Evolutionary conservation across 495 filamentous ascomycete genomes (phyloP).

Genomic region (Aspergillus nanangensis): DNA sequence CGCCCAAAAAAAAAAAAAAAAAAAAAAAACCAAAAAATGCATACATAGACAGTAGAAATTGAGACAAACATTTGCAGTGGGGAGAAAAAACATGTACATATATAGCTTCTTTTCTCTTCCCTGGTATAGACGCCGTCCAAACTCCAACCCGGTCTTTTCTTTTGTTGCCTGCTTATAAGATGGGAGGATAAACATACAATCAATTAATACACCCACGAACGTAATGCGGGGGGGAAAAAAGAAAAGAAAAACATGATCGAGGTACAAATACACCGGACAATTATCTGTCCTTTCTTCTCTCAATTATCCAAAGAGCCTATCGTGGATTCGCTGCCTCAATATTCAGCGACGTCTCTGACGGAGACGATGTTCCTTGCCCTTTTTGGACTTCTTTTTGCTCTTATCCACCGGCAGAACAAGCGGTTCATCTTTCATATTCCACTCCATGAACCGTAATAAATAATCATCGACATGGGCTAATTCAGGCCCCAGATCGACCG

Average conservation of each 20-base stretch:
- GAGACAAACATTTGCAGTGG: no score
- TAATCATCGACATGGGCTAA: slow-evolving; percentile 74
- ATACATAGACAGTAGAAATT: no score
- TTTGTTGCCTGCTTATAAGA: neutral
- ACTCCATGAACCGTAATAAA: slow-evolving; percentile 73
- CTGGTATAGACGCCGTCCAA: neutral
- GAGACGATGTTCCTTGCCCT: slow-evolving; percentile 64
- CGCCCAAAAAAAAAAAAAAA: no score
- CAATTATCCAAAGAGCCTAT: neutral
- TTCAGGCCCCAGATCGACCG: slow-evolving; percentile 29
- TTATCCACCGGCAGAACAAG: slow-evolving; percentile 77
- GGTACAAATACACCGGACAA: slow-evolving; percentile 1
- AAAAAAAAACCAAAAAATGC: no score
- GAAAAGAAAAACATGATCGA: slow-evolving; percentile 1
- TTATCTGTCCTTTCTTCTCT: neutral
- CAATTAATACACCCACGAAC: neutral
- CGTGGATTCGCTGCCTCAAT: no score
- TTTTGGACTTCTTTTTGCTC: slow-evolving; percentile 71
- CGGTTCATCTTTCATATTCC: slow-evolving; percentile 71
- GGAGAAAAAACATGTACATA: no score
- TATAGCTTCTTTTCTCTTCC: neutral
- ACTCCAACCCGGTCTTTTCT: neutral
- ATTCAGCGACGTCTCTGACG: slow-evolving; percentile 36
- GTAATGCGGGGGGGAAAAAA: neutral
- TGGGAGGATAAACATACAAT: neutral